Evolutionary conservation across 2,329 filamentous ascomycete genomes (phyloP), one percentile per base, ranked within the genome.

Genomic region (Pseudomassariella vexata): DNA sequence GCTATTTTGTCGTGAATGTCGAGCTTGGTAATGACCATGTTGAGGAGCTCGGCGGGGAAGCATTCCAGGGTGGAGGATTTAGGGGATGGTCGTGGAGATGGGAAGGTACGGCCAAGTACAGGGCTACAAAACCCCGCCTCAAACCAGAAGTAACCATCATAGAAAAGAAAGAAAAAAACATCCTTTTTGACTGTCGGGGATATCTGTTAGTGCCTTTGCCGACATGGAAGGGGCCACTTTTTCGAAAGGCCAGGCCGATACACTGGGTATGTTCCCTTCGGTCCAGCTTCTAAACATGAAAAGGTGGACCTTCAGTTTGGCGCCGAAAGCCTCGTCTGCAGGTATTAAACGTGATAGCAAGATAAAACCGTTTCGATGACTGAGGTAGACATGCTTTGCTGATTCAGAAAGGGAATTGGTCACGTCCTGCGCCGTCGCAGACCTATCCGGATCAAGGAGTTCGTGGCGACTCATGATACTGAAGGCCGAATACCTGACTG

Each of bases 351-450:
- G 16, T 5, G 34, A 24, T 10, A 36, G 5, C 5, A 32, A 8
- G n/a, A 24, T 15, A 17, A 32, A 16, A 6, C 34, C 34, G 10
- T 28, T 22, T 5, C 34, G 28, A n/a, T 36, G 34, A 16, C 28
- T 31, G 7, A 36, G 12, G 11, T 40, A 41, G 5, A 47, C 24
- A 0, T 37, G 30, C 9, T 28, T 36, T 4, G 44, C 44, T 6
- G 38, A 34, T 8, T 32, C 27, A 5, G 25, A 33, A 5, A 47
- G 19, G 8, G 32, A 35, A 1, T 35, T 29, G 8, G 35, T 36
- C 2, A 37, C 36, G 18, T 41, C 39, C 17, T 34, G 32, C 14
- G 39, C 27, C 8, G 39, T 36, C 5, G 36, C 36, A 14, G n/a
- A n/a, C n/a, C n/a, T n/a, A n/a, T n/a, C n/a, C n/a, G n/a, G n/a